Evolutionary conservation across 441 rosid genomes (phyloP).

Genomic region (Viola pubescens): DNA sequence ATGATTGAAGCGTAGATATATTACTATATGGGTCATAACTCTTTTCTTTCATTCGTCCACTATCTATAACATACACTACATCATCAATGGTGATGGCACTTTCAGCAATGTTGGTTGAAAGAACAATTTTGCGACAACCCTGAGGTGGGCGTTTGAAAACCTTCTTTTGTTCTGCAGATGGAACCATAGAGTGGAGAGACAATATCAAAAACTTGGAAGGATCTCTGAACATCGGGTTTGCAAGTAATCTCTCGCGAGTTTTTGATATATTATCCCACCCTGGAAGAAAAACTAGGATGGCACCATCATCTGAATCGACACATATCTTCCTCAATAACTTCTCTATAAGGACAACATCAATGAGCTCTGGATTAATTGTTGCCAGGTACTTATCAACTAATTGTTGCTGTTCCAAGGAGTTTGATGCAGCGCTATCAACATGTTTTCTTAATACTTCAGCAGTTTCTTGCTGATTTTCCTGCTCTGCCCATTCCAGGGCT

Average conservation of each 20-base stretch:
- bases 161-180: constrained; percentile 75
- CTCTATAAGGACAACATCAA: constrained; percentile 74
- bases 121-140: constrained; percentile 90
- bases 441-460: constrained; percentile 56
- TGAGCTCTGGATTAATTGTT: constrained; percentile 49
- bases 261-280: constrained; percentile 95
- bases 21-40: constrained; percentile 89
- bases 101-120: constrained; percentile 94
- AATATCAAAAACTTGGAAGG: constrained; percentile 54
- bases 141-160: constrained; percentile 62
- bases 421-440: constrained; percentile 22
- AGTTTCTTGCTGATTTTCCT: constrained; percentile 55
- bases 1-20: constrained; percentile 88
- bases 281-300: constrained; percentile 91
- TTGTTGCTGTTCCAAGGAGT: constrained; percentile 38
- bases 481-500: constrained; percentile 65
- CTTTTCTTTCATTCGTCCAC: constrained; percentile 97
- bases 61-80: constrained; percentile 94
- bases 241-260: constrained; percentile 50
- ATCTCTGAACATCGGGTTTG: constrained; percentile 47
- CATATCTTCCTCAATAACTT: constrained; percentile 68
- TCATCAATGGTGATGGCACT: constrained; percentile 93
- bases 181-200: constrained; percentile 93
- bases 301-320: constrained; percentile 66
- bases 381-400: constrained; percentile 66